These are phyloP conservation scores for Zarea fungicola DNA, from an alignment of 2,329 filamentous ascomycete species.

Conservation along the genomic window DNA sequence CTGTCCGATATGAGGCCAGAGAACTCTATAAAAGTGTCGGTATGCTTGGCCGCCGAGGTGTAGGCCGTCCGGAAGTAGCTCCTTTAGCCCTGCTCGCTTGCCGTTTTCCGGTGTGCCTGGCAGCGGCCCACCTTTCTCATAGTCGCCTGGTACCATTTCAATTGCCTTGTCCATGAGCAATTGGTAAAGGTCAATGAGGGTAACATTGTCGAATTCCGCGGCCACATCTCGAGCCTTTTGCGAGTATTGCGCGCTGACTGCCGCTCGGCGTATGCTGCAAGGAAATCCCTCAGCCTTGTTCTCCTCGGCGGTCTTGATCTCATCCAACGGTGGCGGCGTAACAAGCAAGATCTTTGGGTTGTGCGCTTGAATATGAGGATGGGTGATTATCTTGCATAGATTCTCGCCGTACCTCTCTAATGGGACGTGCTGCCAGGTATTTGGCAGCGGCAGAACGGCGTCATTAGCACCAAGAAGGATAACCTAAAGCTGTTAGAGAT, in stretches of 20 bases:
- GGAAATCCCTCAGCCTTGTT: constrained; percentile 43
- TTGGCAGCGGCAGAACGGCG: constrained; percentile 60
- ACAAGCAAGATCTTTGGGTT: constrained; percentile 69
- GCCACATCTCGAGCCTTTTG: constrained; percentile 61
- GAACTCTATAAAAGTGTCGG: constrained; percentile 43
- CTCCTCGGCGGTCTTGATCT: constrained; percentile 55
- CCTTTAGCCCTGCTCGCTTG: constrained; percentile 44
- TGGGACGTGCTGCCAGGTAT: constrained; percentile 69
- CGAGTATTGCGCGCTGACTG: constrained; percentile 52
- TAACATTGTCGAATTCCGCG: constrained; percentile 58
- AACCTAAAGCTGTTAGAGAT: constrained; percentile 42
- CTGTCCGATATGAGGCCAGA: constrained; percentile 43
- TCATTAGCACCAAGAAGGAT: constrained; percentile 91
- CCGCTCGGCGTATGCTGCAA: constrained; percentile 39
- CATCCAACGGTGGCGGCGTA: constrained; percentile 77
- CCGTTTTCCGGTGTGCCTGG: constrained; percentile 48
- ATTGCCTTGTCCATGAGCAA: constrained; percentile 68
- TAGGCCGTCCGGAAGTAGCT: constrained; percentile 52
- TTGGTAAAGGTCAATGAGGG: constrained; percentile 74
- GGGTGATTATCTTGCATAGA: constrained; percentile 63
- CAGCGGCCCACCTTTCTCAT: constrained; percentile 42
- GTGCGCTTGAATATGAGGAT: constrained; percentile 65
- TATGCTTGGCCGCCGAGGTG: constrained; percentile 53
- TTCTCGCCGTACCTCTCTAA: constrained; percentile 72
- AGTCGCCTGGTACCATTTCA: constrained; percentile 51